Percentiles rank a stretch among this genome's conserved stretches.
phyloP scores from a whole-genome alignment of 2,329 filamentous ascomycete species.

The Talaromyces rugulosus region DNA sequence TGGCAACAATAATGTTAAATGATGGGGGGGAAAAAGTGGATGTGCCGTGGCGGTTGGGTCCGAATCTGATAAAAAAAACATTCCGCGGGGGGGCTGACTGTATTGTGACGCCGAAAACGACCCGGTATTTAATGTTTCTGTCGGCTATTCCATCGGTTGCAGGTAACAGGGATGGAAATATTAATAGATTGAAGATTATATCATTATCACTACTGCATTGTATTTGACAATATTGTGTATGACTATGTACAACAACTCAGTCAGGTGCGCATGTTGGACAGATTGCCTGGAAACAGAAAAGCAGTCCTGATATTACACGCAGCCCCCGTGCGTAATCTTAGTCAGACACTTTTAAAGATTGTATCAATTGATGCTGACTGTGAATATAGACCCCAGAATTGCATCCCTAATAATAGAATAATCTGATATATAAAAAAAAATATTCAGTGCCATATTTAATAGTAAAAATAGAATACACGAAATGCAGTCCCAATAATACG shows the following conservation, averaged over 20 bases:
- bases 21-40: neutral
- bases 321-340: neutral
- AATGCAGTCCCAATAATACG: too few species aligned
- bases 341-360: too few species aligned
- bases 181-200: too few species aligned
- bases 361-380: neutral
- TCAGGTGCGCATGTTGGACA: neutral
- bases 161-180: too few species aligned
- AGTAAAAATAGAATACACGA: too few species aligned
- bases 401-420: too few species aligned
- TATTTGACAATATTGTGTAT: too few species aligned
- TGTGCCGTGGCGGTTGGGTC: neutral
- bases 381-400: neutral
- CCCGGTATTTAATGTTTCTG: neutral
- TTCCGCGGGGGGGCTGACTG: neutral
- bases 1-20: neutral
- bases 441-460: too few species aligned
- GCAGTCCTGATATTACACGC: neutral
- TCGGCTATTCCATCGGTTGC: too few species aligned
- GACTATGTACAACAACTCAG: too few species aligned
- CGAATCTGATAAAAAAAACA: conserved; percentile 2
- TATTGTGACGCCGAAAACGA: neutral
- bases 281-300: neutral
- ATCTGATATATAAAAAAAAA: too few species aligned
- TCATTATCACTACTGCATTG: too few species aligned